These are phyloP conservation scores for Linum trigynum DNA, from an alignment of 345 rosid genomes.

Conservation along the genomic window DNA sequence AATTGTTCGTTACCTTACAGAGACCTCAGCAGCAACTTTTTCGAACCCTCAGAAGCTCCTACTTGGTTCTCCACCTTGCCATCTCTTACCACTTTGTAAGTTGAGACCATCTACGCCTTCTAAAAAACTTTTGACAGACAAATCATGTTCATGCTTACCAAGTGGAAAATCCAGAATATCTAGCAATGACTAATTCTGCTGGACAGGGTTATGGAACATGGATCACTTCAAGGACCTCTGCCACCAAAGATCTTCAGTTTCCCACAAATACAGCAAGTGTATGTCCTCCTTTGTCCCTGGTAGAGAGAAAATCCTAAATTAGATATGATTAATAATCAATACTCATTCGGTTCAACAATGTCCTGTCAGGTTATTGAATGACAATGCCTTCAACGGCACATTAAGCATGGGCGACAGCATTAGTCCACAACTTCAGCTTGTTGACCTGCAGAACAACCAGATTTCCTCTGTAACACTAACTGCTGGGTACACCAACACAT, in stretches of 20 bases:
- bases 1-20: conserved; percentile 27
- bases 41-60: conserved; percentile 59
- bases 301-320: not conserved
- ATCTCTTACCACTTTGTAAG: conserved; percentile 79
- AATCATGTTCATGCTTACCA: not conserved
- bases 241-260: conserved; percentile 55
- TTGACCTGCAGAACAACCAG: conserved; percentile 69
- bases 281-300: conserved; percentile 19
- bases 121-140: not conserved
- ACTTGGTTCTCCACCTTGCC: conserved; percentile 79
- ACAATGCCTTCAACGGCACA: conserved; percentile 57
- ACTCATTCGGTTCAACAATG: not conserved
- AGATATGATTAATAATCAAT: not conserved
- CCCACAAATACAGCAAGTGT: conserved; percentile 82
- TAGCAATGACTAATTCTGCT: not conserved
- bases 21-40: conserved; percentile 83
- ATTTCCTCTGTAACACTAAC: conserved; percentile 59
- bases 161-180: conserved; percentile 1
- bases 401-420: conserved; percentile 48
- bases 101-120: not conserved
- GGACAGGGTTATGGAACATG: conserved; percentile 63
- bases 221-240: conserved; percentile 56
- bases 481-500: conserved; percentile 38
- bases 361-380: conserved; percentile 52
- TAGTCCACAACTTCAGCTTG: conserved; percentile 45